These are phyloP conservation scores for Exophiala sideris DNA, from an alignment of 2,329 filamentous ascomycete genomes.

Conservation along the genomic window DNA sequence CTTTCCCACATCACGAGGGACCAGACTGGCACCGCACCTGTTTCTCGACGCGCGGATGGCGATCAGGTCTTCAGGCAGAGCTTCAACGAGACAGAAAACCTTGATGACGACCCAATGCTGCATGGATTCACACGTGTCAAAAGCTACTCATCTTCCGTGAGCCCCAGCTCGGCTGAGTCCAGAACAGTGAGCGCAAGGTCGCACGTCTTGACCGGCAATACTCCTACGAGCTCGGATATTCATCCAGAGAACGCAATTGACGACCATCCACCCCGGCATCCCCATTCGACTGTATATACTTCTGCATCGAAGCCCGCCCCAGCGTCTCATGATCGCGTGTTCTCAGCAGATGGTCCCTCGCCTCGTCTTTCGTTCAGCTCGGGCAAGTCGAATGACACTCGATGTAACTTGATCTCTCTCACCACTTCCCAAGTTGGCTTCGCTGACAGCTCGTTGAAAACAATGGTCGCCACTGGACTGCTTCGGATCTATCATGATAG, in stretches of 20 bases:
- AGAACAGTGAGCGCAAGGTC: background rate
- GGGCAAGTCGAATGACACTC: background rate
- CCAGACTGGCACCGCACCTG: no score
- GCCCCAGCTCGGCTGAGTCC: constrained; percentile 6
- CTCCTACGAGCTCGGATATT: constrained; percentile 10
- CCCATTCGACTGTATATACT: background rate
- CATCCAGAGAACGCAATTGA: constrained; percentile 5
- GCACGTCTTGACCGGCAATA: background rate
- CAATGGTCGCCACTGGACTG: constrained; percentile 34
- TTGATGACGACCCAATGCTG: background rate
- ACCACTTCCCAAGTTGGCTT: constrained; percentile 28
- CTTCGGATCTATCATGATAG: constrained; percentile 24
- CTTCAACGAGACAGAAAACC: background rate
- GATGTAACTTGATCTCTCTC: constrained; percentile 4
- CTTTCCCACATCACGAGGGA: no score
- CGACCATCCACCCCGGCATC: background rate
- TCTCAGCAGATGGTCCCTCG: background rate
- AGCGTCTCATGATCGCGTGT: background rate
- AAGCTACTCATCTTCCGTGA: constrained; percentile 9
- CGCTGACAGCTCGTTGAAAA: constrained; percentile 35
- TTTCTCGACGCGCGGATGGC: no score
- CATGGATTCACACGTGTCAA: background rate
- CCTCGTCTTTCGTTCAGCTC: constrained; percentile 4
- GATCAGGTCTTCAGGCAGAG: no score
- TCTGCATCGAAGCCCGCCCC: background rate